Percentiles rank a stretch among this genome's conserved stretches.
These are phyloP conservation scores for Leccinum obscurum DNA, from an alignment of 768 basidiomycete species.

Conservation along the genomic window DNA sequence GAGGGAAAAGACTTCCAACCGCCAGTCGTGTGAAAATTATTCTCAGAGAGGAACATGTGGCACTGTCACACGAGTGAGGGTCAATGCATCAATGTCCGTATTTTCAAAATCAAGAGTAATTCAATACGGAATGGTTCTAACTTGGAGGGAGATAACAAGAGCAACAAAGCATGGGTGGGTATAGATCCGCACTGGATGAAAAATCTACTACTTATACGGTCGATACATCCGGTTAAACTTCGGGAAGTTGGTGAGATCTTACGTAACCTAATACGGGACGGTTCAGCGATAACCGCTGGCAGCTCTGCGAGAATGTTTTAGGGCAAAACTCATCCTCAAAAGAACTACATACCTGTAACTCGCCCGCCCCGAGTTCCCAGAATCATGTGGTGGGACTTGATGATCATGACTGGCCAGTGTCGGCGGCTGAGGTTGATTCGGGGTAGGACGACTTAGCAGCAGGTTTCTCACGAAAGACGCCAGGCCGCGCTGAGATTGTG, in stretches of 20 bases:
- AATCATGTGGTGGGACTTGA: background rate
- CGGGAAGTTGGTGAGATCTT: background rate
- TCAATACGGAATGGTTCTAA: background rate
- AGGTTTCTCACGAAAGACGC: background rate
- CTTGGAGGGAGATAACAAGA: background rate
- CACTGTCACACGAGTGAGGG: too few species aligned
- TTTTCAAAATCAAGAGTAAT: background rate
- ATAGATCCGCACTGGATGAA: too few species aligned
- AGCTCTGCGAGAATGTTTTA: conserved; percentile 1
- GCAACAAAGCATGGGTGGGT: too few species aligned
- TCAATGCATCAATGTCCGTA: too few species aligned
- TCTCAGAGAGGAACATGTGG: too few species aligned
- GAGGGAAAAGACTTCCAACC: too few species aligned
- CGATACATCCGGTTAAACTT: background rate
- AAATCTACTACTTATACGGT: background rate
- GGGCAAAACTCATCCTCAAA: background rate
- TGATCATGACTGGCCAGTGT: background rate
- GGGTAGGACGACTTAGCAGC: background rate
- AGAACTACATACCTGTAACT: background rate
- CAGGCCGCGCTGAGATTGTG: background rate
- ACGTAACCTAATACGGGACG: too few species aligned
- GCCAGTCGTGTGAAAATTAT: too few species aligned
- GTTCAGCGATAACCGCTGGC: background rate
- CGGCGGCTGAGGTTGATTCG: background rate
- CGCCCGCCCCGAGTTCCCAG: background rate